These are phyloP conservation scores for Aphanocladium album DNA, from an alignment of 2,329 filamentous ascomycete genomes.

Conservation along the genomic window DNA sequence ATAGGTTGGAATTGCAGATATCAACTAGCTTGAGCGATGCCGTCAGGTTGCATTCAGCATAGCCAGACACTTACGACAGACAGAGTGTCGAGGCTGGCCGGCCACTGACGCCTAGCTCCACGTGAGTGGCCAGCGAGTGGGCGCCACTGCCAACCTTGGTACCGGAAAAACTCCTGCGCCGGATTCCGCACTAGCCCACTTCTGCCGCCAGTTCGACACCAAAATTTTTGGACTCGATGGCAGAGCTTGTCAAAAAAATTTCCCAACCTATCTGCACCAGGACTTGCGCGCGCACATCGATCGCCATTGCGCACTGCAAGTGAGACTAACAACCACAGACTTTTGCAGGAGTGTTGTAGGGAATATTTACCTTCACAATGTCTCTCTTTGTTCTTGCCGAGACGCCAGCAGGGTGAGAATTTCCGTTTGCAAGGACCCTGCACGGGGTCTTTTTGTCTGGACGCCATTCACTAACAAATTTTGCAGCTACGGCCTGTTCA, in stretches of 20 bases:
- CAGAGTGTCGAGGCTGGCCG: neutral
- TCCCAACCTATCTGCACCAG: constrained; percentile 27
- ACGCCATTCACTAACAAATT: constrained; percentile 25
- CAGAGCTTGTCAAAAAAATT: constrained; percentile 37
- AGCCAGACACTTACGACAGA: constrained; percentile 5
- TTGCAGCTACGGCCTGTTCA: constrained; percentile 89
- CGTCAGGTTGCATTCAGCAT: constrained; percentile 1
- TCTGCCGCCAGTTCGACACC: constrained; percentile 8
- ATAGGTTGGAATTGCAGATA: constrained; percentile 12
- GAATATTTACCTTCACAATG: constrained; percentile 50
- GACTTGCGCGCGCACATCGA: constrained; percentile 32
- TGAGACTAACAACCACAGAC: constrained; percentile 28
- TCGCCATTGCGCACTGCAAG: constrained; percentile 33
- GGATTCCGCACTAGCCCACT: constrained; percentile 12
- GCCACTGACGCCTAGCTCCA: constrained; percentile 9
- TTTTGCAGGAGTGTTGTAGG: constrained; percentile 27
- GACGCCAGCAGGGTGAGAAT: constrained; percentile 72
- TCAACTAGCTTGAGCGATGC: constrained; percentile 8
- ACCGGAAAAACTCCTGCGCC: constrained; percentile 10
- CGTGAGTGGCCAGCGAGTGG: constrained; percentile 2
- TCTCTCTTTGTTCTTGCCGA: constrained; percentile 90
- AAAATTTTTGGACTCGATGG: constrained; percentile 30
- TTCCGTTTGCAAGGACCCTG: constrained; percentile 11
- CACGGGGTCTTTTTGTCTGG: constrained; percentile 3
- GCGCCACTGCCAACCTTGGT: neutral